A percentile compares a stretch with the other conserved stretches of the same genome.
Evolutionary conservation across 805 yeast species (phyloP).

Genomic region (Ogataea corticis): DNA sequence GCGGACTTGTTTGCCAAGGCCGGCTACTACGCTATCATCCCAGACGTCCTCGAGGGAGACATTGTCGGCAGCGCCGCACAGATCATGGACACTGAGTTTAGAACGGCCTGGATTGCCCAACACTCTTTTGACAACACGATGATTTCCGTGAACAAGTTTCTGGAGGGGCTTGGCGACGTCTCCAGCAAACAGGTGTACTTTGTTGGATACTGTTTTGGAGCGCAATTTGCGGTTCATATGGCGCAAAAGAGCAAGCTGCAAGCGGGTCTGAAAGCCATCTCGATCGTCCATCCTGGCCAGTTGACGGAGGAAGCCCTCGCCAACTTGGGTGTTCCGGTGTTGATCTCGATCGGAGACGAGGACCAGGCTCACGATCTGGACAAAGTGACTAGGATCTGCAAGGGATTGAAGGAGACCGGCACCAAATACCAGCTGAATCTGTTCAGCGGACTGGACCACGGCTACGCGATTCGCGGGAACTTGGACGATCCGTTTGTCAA

Average conservation of each 20-base stretch:
- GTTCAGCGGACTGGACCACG: slow-evolving; percentile 65
- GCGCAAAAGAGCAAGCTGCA: slow-evolving; percentile 31
- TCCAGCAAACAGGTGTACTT: slow-evolving; percentile 24
- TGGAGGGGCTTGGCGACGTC: slow-evolving; percentile 10
- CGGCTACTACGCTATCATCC: slow-evolving; percentile 64
- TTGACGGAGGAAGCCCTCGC: slow-evolving; percentile 61
- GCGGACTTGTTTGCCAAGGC: slow-evolving; percentile 61
- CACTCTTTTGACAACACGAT: slow-evolving; percentile 37
- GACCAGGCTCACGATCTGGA: slow-evolving; percentile 64
- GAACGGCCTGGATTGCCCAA: slow-evolving; percentile 46
- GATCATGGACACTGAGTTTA: slow-evolving; percentile 21
- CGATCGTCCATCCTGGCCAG: slow-evolving; percentile 79
- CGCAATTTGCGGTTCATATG: slow-evolving; percentile 58
- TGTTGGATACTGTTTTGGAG: slow-evolving; percentile 81
- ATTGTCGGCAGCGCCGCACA: slow-evolving; percentile 35
- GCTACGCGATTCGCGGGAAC: slow-evolving; percentile 77
- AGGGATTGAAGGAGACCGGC: slow-evolving; percentile 47
- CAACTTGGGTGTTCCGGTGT: slow-evolving; percentile 53
- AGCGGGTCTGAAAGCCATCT: slow-evolving; percentile 47
- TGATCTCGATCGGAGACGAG: slow-evolving; percentile 68
- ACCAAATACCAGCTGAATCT: slow-evolving; percentile 58
- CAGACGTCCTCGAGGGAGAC: slow-evolving; percentile 64
- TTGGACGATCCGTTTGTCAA: slow-evolving; percentile 44
- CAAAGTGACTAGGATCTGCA: slow-evolving; percentile 58
- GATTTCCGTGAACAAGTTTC: background rate